Conservation (phyloP, 257 asterid species). For the Solanum peruvianum region DNA sequence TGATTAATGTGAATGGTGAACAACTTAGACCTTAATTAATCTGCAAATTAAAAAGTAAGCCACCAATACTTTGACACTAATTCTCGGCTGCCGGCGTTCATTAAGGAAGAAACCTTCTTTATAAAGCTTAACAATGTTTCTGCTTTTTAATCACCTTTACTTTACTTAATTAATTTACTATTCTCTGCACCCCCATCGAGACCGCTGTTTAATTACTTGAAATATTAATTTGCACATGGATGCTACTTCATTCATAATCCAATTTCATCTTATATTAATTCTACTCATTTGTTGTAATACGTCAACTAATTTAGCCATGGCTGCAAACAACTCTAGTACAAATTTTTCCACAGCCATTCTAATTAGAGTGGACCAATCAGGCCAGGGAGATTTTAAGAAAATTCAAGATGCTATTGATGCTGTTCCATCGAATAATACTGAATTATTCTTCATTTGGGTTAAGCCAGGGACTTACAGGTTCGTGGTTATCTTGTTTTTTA, state of each 20-base stretch:
- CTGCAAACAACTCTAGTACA: conserved; percentile 9
- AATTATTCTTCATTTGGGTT: conserved; percentile 20
- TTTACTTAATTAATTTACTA: not conserved
- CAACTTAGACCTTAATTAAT: conserved; percentile 7
- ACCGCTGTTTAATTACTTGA: not conserved
- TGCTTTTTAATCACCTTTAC: conserved; percentile 12
- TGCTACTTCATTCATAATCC: not conserved
- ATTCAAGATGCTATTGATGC: conserved; percentile 46
- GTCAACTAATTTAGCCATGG: conserved; percentile 3
- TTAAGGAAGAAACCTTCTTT: not conserved
- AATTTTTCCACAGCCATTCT: conserved; percentile 27
- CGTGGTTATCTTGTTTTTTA: not conserved
- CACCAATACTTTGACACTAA: conserved; percentile 19
- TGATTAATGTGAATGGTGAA: not conserved
- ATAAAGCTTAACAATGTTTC: not conserved
- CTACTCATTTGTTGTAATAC: not conserved
- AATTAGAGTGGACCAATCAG: conserved; percentile 39
- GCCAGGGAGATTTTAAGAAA: conserved; percentile 20
- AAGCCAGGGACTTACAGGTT: conserved; percentile 45
- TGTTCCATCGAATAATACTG: conserved; percentile 28
- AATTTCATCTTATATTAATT: not conserved
- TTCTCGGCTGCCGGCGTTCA: not conserved
- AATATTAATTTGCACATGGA: conserved; percentile 17
- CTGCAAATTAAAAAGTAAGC: not conserved
- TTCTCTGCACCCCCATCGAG: conserved; percentile 5